These are phyloP conservation scores for Thielaviopsis populi DNA, from an alignment of 2,329 filamentous ascomycete genomes.

Conservation along the genomic window DNA sequence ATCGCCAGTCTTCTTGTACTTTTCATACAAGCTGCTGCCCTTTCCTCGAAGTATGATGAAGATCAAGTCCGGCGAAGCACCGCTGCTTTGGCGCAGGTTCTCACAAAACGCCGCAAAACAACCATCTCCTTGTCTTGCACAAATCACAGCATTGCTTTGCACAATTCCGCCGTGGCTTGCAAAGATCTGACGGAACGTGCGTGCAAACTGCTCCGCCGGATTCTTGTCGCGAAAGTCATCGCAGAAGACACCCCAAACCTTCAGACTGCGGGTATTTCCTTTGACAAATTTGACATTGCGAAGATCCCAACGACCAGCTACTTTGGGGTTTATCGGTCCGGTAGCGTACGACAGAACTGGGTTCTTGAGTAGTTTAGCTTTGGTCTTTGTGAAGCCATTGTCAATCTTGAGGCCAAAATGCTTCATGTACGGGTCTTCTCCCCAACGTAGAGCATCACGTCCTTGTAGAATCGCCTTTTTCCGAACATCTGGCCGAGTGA, in stretches of 20 bases:
- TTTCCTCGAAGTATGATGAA: slow-evolving; percentile 30
- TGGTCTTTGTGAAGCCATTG: slow-evolving; percentile 45
- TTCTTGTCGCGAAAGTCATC: slow-evolving; percentile 30
- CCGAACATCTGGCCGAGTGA: slow-evolving; percentile 59
- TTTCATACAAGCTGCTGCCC: slow-evolving; percentile 52
- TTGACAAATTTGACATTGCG: slow-evolving; percentile 51
- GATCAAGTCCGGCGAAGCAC: neutral
- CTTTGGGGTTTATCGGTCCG: slow-evolving; percentile 43
- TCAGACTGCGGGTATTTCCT: slow-evolving; percentile 46
- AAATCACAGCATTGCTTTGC: slow-evolving; percentile 24
- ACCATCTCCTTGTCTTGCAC: slow-evolving; percentile 18
- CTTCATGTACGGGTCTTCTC: slow-evolving; percentile 50
- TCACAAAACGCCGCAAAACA: neutral
- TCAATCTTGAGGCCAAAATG: slow-evolving; percentile 63
- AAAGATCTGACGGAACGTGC: slow-evolving; percentile 33
- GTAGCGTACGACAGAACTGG: slow-evolving; percentile 34
- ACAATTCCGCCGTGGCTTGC: slow-evolving; percentile 36
- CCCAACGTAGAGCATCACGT: slow-evolving; percentile 52
- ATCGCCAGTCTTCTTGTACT: slow-evolving; percentile 80
- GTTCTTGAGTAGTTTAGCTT: slow-evolving; percentile 54
- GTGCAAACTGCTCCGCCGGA: slow-evolving; percentile 23
- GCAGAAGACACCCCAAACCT: slow-evolving; percentile 55
- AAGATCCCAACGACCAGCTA: slow-evolving; percentile 71
- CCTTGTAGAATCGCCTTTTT: slow-evolving; percentile 51
- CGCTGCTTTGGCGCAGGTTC: neutral